These are phyloP conservation scores for Macrocystidia cucumis DNA, from an alignment of 1,284 basidiomycete species.

Conservation along the genomic window DNA sequence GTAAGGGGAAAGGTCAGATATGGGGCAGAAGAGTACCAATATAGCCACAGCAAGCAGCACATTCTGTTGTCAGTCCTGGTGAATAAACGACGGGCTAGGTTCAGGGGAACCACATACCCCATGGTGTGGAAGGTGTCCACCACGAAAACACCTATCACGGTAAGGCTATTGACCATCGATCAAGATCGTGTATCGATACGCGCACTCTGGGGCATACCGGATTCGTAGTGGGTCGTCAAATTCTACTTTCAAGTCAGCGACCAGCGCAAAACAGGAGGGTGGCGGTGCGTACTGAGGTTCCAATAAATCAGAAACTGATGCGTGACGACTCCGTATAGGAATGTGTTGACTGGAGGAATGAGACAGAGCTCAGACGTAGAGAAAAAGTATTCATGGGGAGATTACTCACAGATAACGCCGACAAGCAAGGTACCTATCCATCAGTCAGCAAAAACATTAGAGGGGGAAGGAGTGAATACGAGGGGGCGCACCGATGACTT, in stretches of 20 bases:
- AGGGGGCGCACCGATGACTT: too few relatives aligned
- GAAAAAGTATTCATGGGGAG: too few relatives aligned
- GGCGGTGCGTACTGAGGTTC: constrained; percentile 10
- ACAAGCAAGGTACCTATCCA: too few relatives aligned
- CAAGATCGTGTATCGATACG: not conserved
- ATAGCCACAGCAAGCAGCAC: constrained; percentile 20
- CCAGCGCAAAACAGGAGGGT: too few relatives aligned
- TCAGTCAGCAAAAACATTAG: too few relatives aligned
- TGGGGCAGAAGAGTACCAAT: constrained; percentile 8
- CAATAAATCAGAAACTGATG: constrained; percentile 17
- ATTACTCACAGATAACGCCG: too few relatives aligned
- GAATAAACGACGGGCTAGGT: not conserved
- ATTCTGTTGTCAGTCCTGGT: constrained; percentile 8
- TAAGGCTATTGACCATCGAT: constrained; percentile 5
- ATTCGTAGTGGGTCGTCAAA: constrained; percentile 19
- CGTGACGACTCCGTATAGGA: constrained; percentile 20
- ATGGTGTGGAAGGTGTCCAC: constrained; percentile 18
- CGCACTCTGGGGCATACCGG: constrained; percentile 9
- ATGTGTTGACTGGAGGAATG: constrained; percentile 24
- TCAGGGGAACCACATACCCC: constrained; percentile 13
- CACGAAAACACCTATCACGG: constrained; percentile 13
- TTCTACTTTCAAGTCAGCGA: constrained; percentile 8
- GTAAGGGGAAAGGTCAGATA: not conserved
- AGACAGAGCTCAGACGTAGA: too few relatives aligned
- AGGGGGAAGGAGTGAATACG: too few relatives aligned